Percentiles rank a stretch among this genome's conserved stretches.
Evolutionary conservation across 2,329 filamentous ascomycete genomes (phyloP).

Genomic region (Sclerotinia borealis): DNA sequence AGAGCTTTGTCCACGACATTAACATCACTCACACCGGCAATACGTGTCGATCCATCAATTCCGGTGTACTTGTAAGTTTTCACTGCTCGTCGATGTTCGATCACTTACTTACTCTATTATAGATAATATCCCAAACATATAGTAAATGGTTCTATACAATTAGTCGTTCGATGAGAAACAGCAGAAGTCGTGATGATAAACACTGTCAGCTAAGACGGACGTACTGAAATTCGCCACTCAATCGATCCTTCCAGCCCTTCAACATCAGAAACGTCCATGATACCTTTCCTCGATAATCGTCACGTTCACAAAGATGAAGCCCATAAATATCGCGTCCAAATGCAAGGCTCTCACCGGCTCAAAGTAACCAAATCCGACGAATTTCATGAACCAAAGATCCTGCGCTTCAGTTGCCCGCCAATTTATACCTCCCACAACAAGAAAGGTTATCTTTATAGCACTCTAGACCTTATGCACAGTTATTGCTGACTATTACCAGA

Average conservation of each 20-base stretch:
- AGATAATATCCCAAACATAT: slow-evolving; percentile 16
- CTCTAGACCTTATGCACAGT: neutral
- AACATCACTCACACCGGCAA: slow-evolving; percentile 11
- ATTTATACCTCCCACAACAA: slow-evolving; percentile 21
- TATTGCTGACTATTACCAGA: slow-evolving; percentile 8
- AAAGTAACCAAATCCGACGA: slow-evolving; percentile 15
- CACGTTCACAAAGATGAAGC: slow-evolving; percentile 17
- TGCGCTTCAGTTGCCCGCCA: slow-evolving; percentile 10
- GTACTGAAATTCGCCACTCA: slow-evolving; percentile 18
- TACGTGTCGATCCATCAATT: slow-evolving; percentile 14
- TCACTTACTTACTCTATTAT: neutral
- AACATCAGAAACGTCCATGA: slow-evolving; percentile 20
- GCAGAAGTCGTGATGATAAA: slow-evolving; percentile 19
- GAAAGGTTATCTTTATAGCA: slow-evolving; percentile 12
- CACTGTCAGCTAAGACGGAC: slow-evolving; percentile 14
- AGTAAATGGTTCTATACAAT: slow-evolving; percentile 14
- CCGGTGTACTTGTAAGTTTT: slow-evolving; percentile 15
- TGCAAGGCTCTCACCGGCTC: slow-evolving; percentile 20
- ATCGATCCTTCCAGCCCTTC: slow-evolving; percentile 13
- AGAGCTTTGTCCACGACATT: slow-evolving; percentile 18
- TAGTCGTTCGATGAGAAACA: slow-evolving; percentile 14
- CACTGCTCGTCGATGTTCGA: neutral
- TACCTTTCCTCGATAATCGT: slow-evolving; percentile 22
- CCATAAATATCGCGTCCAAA: slow-evolving; percentile 20
- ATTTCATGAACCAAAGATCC: neutral